These are phyloP conservation scores for Sonneratia alba DNA, from an alignment of 345 rosid genomes.

Conservation along the genomic window DNA sequence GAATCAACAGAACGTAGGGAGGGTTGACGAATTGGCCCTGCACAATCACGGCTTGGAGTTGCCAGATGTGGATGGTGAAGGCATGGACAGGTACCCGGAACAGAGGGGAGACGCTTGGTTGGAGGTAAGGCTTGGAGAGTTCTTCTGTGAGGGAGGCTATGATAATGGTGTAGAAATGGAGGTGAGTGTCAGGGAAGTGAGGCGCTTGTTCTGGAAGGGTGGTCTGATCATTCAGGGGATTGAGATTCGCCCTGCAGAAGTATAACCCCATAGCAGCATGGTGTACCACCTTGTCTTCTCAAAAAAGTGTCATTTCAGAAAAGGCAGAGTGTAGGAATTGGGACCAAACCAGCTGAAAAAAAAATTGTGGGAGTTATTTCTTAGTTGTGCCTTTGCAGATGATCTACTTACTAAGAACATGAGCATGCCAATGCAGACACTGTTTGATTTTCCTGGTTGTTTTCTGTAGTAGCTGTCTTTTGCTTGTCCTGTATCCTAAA, in stretches of 20 bases:
- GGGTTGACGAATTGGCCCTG: neutral
- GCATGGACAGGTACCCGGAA: neutral
- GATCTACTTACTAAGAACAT: too few relatives aligned
- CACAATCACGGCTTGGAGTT: neutral
- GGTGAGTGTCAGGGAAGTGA: conserved; percentile 14
- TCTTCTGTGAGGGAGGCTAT: conserved; percentile 12
- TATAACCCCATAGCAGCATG: too few relatives aligned
- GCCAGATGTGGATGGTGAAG: neutral
- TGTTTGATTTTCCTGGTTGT: too few relatives aligned
- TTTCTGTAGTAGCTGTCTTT: too few relatives aligned
- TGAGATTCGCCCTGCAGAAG: conserved; percentile 28
- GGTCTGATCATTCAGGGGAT: conserved; percentile 29
- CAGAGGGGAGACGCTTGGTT: conserved; percentile 17
- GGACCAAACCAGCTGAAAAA: too few relatives aligned
- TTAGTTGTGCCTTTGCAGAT: too few relatives aligned
- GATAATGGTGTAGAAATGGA: conserved; percentile 10
- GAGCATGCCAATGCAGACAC: too few relatives aligned
- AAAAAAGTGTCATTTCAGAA: too few relatives aligned
- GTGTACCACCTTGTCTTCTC: too few relatives aligned
- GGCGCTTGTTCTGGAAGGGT: conserved; percentile 6
- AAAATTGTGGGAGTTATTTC: too few relatives aligned
- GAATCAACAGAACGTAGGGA: too few relatives aligned
- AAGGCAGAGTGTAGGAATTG: neutral
- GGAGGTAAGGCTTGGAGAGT: conserved; percentile 24
- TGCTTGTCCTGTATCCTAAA: too few relatives aligned